phyloP scores from a whole-genome alignment of 2,329 filamentous ascomycete genomes.

The Colletotrichum navitas region DNA sequence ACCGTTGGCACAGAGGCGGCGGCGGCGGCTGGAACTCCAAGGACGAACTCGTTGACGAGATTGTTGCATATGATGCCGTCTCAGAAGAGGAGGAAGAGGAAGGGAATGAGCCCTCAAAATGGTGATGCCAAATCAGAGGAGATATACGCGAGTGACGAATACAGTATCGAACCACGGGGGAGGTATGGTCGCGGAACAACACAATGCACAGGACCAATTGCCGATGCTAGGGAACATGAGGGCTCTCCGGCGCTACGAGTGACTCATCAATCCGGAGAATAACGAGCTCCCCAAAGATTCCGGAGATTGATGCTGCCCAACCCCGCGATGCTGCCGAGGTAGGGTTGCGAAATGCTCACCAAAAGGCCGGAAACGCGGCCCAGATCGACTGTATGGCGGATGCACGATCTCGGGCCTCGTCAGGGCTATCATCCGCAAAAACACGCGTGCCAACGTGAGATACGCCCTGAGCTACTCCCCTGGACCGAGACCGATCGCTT shows the following conservation, averaged over 20 bases:
- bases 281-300: conserved; percentile 11
- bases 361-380: no score
- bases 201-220: conserved; percentile 20
- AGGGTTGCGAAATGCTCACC: no score
- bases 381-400: no score
- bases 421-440: no score
- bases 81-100: neutral
- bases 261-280: neutral
- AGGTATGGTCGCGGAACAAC: neutral
- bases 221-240: conserved; percentile 27
- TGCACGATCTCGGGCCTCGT: no score
- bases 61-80: neutral
- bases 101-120: neutral
- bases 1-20: neutral
- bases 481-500: no score
- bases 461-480: no score
- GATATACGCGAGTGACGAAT: neutral
- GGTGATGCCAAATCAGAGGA: neutral
- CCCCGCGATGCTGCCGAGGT: no score
- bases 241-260: conserved; percentile 9
- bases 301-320: neutral
- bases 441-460: no score
- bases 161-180: neutral
- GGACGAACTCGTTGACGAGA: neutral
- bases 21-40: neutral